Evolutionary conservation across 202 grass and related monocot species (phyloP).

Genomic region (Digitaria exilis): DNA sequence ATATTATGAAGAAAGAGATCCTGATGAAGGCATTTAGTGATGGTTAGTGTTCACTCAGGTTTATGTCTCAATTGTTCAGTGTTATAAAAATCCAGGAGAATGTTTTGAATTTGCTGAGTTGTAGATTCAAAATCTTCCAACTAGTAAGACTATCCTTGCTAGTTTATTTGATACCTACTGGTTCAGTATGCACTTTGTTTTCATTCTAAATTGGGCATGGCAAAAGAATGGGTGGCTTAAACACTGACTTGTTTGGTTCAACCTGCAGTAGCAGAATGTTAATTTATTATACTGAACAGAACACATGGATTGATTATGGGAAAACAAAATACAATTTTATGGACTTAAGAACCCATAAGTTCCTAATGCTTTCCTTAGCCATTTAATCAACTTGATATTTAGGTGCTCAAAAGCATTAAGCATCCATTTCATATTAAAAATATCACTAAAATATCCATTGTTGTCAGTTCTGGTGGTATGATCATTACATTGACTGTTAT

Average conservation of each 20-base stretch:
- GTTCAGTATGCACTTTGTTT: background rate
- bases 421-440: background rate
- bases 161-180: background rate
- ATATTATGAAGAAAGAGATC: background rate
- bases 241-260: constrained; percentile 19
- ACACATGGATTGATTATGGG: background rate
- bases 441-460: background rate
- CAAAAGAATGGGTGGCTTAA: background rate
- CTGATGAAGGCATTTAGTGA: background rate
- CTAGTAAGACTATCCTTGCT: background rate
- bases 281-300: background rate
- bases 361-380: background rate
- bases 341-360: background rate
- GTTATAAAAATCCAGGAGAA: background rate
- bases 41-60: background rate
- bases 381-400: background rate
- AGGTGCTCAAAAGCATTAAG: background rate
- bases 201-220: background rate
- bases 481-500: constrained; percentile 1
- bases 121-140: background rate
- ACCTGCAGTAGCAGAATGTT: background rate
- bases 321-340: background rate
- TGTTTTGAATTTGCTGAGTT: constrained; percentile 4
- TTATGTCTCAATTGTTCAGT: background rate
- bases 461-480: background rate